These are phyloP conservation scores for Solanum ossicruentum DNA, from an alignment of 257 asterid genomes.

Conservation along the genomic window DNA sequence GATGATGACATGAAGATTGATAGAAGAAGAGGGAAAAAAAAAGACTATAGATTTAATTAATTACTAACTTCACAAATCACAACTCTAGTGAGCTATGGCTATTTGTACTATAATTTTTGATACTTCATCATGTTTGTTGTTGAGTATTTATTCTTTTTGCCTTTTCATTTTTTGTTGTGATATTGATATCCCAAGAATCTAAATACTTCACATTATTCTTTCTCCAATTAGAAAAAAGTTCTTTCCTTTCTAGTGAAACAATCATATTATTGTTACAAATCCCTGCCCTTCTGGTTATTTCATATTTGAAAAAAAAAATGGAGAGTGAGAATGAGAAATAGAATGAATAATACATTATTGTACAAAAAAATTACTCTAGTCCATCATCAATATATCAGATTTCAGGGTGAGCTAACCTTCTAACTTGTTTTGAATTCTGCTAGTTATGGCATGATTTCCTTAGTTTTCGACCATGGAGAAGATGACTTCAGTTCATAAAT, in stretches of 20 bases:
- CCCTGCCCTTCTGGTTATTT: no score
- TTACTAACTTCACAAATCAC: not conserved
- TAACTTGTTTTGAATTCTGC: no score
- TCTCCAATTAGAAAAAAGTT: not conserved
- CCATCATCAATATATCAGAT: no score
- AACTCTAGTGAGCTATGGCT: not conserved
- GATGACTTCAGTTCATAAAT: no score
- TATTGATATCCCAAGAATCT: not conserved
- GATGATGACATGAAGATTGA: constrained; percentile 14
- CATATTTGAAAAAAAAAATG: not conserved
- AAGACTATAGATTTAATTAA: not conserved
- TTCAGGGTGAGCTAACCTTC: no score
- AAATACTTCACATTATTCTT: not conserved
- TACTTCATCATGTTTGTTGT: not conserved
- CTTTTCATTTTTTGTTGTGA: not conserved
- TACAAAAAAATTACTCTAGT: no score
- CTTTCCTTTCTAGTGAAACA: not conserved
- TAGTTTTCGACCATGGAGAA: no score
- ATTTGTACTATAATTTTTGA: not conserved
- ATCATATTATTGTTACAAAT: not conserved
- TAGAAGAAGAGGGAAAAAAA: not conserved
- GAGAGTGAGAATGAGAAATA: not conserved
- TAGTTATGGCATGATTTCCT: no score
- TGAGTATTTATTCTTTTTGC: not conserved
- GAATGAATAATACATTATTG: not conserved